Evolutionary conservation across 352 stramenopile genomes (phyloP), one percentile per base, ranked within the genome.

Genomic region (Phytopythium aichiense): DNA sequence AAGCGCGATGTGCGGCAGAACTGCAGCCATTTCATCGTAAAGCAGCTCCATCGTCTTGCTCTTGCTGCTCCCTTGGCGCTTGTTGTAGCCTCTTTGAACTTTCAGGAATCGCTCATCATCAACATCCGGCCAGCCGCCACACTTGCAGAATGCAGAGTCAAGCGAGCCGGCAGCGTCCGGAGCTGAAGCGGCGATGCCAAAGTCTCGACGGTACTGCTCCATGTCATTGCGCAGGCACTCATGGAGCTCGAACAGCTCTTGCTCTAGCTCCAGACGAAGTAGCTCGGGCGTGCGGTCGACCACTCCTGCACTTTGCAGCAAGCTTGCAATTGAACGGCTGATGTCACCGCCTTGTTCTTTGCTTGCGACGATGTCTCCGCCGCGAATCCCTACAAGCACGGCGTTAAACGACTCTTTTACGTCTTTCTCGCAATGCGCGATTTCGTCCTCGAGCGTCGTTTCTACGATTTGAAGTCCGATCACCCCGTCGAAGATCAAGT

Each of bases 401-500:
- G 55, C 50, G 7, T 61, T 62, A 61, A 80, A 87, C 4, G 50
- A 61, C 31, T 40, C 8, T 33, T 67, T 60, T 35, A 73, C 79
- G 16, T 87, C 76, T 2, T 73, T 61, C 18, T 89, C 76, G 43
- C 69, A 78, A 33, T 56, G 45, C 2, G 66, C 23, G 16, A 72
- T 68, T 66, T 92, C 73, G 33, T 86, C 73, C n/a, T 83, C 74
- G 12, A 93, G 55, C 1, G 83, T 71, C 2, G 74, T 64, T 49
- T 84, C 73, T 9, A 93, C 69, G 67, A 91, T 80, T 65, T 93
- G 68, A 25, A 85, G 74, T 0, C 84, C 84, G 16, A 93, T 83
- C 7, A 93, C 70, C 15, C 81, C 76, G 31, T 93, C 84, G 23
- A 89, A 85, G 18, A 93, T 76, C 23, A 93, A 52, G 33, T 79